Evolutionary conservation across 73 alveolate species (phyloP), one percentile per base, ranked within the genome.

Genomic region (Paramecium bursaria): DNA sequence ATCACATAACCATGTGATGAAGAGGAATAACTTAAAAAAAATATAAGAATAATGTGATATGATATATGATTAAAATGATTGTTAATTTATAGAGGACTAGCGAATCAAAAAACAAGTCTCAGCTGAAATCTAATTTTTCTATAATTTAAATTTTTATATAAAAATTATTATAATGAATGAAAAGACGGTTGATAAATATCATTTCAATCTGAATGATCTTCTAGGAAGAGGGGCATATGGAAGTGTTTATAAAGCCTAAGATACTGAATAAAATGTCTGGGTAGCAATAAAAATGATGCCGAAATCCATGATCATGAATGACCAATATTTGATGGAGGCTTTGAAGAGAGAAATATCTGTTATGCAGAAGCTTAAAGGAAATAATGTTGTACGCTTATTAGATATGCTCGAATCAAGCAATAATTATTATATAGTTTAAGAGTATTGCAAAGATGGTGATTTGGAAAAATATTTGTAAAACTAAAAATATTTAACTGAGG

Each of bases 381-480:
- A 79, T 54, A 39, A 53, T 47, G 61, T 79, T 0, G 89, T 79
- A 22, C 51, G 76, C 44, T 55, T 79, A 35, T 42, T 79, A 19
- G 89, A 53, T 39, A 73, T 61, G 19, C 33, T 79, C 3, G 89
- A 79, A 79, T 53, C 85, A 1, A 53, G 10, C 21, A 79, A 79
- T 47, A 79, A 79, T 42, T 79, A 79, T 23, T 79, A 79, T 15
- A 79, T 79, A 7, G 51, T 79, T 11, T 33, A 79, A 55, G 89
- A 79, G 51, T 79, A 27, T 55, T 79, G 89, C 44, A 50, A 79
- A 25, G 67, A 79, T 25, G 89, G 89, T 15, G 89, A 79, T 79
- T 47, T 79, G 17, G 60, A 73, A 42, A 54, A 27, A 11, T 79
- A 79, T 54, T 46, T 79, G 2, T n/a, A 44, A 73, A 19, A 21